Percentiles rank a stretch among this genome's conserved stretches.
Evolutionary conservation across 140 eudicot genomes (phyloP).

Genomic region (Anethum foeniculum): DNA sequence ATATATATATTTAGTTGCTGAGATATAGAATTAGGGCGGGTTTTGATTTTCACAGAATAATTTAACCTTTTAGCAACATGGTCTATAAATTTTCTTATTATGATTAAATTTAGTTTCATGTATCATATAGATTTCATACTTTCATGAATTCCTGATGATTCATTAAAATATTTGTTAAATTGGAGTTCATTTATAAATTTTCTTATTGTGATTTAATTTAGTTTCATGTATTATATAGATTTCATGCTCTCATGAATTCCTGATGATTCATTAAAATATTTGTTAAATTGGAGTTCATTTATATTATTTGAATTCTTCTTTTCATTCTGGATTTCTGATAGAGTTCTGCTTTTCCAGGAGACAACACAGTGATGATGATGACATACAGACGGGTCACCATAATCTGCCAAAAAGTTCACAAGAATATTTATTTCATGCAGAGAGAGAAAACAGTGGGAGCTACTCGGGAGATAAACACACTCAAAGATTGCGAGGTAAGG

Average conservation of each 20-base stretch:
- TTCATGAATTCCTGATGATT: background rate
- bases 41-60: background rate
- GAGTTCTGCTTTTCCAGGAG: slow-evolving; percentile 27
- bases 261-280: background rate
- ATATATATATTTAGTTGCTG: background rate
- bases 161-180: background rate
- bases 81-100: too few relatives aligned
- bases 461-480: slow-evolving; percentile 45
- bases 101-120: too few relatives aligned
- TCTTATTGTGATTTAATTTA: background rate
- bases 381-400: slow-evolving; percentile 17
- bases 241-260: background rate
- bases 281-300: background rate
- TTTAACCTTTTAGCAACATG: background rate
- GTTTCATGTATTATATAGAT: background rate
- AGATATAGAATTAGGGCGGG: background rate
- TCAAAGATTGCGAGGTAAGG: slow-evolving; percentile 31
- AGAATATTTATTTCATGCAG: slow-evolving; percentile 28
- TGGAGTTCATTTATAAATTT: background rate
- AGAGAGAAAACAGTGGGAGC: slow-evolving; percentile 36
- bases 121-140: too few relatives aligned
- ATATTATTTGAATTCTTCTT: background rate
- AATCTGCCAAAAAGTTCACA: slow-evolving; percentile 35
- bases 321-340: slow-evolving; percentile 19
- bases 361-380: slow-evolving; percentile 34